Base-by-base conservation (phyloP, 306 rosid species). In the Chamaecrista fasciculata region DNA sequence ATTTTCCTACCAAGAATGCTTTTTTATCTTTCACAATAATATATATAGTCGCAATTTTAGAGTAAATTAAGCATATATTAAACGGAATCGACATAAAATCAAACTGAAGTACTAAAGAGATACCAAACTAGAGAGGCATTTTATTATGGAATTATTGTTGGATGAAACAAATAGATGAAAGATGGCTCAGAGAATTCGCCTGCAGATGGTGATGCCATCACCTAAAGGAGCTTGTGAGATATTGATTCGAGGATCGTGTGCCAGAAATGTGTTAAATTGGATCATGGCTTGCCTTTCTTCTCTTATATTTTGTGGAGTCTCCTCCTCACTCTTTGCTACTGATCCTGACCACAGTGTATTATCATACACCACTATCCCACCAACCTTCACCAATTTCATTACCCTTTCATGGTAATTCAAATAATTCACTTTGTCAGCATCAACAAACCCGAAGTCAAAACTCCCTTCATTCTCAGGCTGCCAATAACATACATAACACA, bases 341-440 rank as follows among this genome's bases (percentile, higher is more conserved):
- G 84, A 29, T 76, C 88, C 93, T 26, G 70, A 72, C 90, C 86
- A 82, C 0, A 85, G 85, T 10, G 90, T 87, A 69, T 87, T 87
- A 65, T 87, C 90, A 2, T 85, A 82, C 2, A 78, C 82, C 14
- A 62, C 77, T 6, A 85, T 3, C 11, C 93, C 90, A 3, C 83
- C 86, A 42, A 85, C 74, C 78, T 74, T 85, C 42, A 82, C 33
- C 81, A 85, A 52, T 53, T 78, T 80, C 66, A 85, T 62, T 18
- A 87, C 33, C 59, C 80, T 72, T 77, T 82, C 85, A 39, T 87
- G 86, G 82, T 87, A 85, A 58, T 76, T 80, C 82, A 83, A 80
- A 5, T 78, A 83, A 18, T 85, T 87, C 24, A 52, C 58, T 69
- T 82, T 78, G 79, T 85, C 85, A 1, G 88, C 88, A 66, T 85